Percentiles rank a stretch among this genome's conserved stretches.
phyloP scores from a whole-genome alignment of 2,329 filamentous ascomycete genomes.

The Volutella citrinella region DNA sequence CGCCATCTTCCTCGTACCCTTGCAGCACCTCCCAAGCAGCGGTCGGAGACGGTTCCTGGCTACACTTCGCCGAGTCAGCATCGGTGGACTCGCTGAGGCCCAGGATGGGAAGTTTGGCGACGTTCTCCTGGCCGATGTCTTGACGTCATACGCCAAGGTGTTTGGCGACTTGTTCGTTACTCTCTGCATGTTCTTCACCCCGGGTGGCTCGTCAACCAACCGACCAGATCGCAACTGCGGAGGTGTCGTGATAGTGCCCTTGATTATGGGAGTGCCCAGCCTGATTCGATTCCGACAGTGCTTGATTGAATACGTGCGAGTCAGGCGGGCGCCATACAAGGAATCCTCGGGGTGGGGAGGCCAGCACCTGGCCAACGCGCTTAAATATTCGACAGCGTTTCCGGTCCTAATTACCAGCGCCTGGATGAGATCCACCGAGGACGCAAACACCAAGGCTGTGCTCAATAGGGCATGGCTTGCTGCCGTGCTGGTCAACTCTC shows the following conservation, averaged over 20 bases:
- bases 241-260: slow-evolving; percentile 73
- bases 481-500: slow-evolving; percentile 76
- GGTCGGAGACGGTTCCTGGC: slow-evolving; percentile 74
- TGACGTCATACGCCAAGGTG: slow-evolving; percentile 93
- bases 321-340: slow-evolving; percentile 55
- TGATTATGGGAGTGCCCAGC: slow-evolving; percentile 80
- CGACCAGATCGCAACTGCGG: slow-evolving; percentile 81
- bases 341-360: slow-evolving; percentile 69
- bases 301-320: slow-evolving; percentile 79
- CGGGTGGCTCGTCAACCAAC: slow-evolving; percentile 69
- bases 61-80: slow-evolving; percentile 72
- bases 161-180: slow-evolving; percentile 86
- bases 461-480: slow-evolving; percentile 63
- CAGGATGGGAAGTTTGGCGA: slow-evolving; percentile 94
- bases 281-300: slow-evolving; percentile 89
- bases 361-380: slow-evolving; percentile 87
- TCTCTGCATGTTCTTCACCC: slow-evolving; percentile 84
- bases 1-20: slow-evolving; percentile 68
- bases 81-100: slow-evolving; percentile 83
- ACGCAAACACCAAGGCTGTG: slow-evolving; percentile 36
- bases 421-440: slow-evolving; percentile 61
- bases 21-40: slow-evolving; percentile 63
- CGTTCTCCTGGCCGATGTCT: slow-evolving; percentile 85
- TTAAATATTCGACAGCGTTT: slow-evolving; percentile 93
- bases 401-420: slow-evolving; percentile 83